Base-by-base conservation (phyloP, 768 basidiomycete genomes). In the Amanita pseudoporphyria region DNA sequence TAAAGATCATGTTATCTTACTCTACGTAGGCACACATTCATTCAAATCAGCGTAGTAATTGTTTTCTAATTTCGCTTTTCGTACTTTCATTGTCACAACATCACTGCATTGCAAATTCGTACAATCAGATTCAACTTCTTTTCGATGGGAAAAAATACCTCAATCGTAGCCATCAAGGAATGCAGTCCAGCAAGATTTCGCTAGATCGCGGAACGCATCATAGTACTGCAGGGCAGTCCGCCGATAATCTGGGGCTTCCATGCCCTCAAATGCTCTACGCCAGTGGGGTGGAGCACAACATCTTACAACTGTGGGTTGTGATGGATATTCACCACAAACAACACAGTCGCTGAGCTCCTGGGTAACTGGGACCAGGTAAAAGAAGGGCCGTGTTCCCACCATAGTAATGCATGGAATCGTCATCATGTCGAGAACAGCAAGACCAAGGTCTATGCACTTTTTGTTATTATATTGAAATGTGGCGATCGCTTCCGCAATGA, bases 321-420 rank as follows among this genome's bases (percentile, higher is more conserved):
- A 38, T 9, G 30, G 52, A 53, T 51, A 46, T 47, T 19, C 24
- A 26, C 32, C 30, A 35, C 21, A 47, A 52, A 21, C 31, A 47
- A 44, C 36, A 14, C 31, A 16, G 12, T 37, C n/a, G 33, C 50
- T 18, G 13, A 54, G 55, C 14, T 40, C 28, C 24, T 32, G 18
- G 18, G 48, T 49, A 18, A 49, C 39, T 13, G 41, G 9, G 22
- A 49, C 31, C 19, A 41, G 40, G 48, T 41, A 49, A 26, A 49
- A 49, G 5, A 38, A 41, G 7, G 47, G 37, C 9, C 37, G 10
- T 4, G 47, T 31, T 1, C 47, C 48, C 4, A 40, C 32, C 38
- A 49, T 10, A 21, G 22, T 49, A 12, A 49, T 49, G 6, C 48
- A 38, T 14, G 48, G 28, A 6, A 41, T 41, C 18, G 26, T 31